Conservation (phyloP, 768 basidiomycete species). For the Suillus luteus region DNA sequence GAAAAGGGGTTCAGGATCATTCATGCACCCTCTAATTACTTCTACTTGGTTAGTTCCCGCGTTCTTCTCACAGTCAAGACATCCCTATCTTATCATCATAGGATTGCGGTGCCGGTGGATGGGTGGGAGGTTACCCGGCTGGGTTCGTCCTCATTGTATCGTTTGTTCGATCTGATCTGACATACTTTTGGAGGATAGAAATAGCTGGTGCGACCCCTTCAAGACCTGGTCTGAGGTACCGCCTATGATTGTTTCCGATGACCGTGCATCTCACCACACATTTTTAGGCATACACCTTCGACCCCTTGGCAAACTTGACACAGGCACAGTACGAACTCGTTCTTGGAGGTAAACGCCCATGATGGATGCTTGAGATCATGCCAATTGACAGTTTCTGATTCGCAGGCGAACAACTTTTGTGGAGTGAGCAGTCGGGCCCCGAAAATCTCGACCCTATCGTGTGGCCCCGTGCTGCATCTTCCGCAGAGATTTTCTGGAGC, state of each 20-base stretch:
- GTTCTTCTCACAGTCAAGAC: neutral
- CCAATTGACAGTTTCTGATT: constrained; percentile 9
- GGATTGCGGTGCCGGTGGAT: constrained; percentile 52
- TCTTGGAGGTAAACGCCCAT: constrained; percentile 33
- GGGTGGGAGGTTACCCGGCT: constrained; percentile 40
- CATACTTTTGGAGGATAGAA: constrained; percentile 25
- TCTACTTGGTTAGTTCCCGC: constrained; percentile 44
- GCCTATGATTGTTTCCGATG: constrained; percentile 10
- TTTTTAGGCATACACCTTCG: constrained; percentile 48
- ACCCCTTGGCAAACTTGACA: constrained; percentile 48
- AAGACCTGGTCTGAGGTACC: constrained; percentile 51
- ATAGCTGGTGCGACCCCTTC: constrained; percentile 53
- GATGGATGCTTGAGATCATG: neutral
- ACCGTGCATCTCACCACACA: constrained; percentile 11
- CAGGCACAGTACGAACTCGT: constrained; percentile 38
- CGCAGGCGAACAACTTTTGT: constrained; percentile 42
- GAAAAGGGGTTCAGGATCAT: constrained; percentile 45
- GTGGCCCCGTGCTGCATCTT: constrained; percentile 51
- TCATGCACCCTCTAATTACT: constrained; percentile 52
- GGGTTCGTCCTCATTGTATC: constrained; percentile 25
- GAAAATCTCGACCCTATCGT: constrained; percentile 44
- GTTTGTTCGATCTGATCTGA: neutral
- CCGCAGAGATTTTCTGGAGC: constrained; percentile 59
- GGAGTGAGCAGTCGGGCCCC: constrained; percentile 49
- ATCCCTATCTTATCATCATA: constrained; percentile 15